Evolutionary conservation across 805 yeast genomes (phyloP), one percentile per base, ranked within the genome.

Genomic region (Saccharomyces eubayanus): DNA sequence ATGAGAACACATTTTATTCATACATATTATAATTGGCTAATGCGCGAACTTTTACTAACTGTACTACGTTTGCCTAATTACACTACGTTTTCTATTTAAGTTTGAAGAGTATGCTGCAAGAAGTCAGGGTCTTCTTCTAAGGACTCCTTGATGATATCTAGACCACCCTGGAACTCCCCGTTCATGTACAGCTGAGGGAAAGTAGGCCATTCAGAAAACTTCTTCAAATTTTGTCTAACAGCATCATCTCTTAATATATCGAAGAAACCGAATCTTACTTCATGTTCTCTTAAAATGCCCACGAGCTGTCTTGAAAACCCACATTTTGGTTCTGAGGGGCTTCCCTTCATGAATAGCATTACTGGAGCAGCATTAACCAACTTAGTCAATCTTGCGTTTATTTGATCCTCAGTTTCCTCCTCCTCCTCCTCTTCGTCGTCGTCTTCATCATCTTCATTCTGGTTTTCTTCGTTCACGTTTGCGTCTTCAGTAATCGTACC

Each of bases 291-390:
- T 56, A 94, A 75, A 48, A 94, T 89, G 20, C 96, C 97, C 52
- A 94, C 97, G 63, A 91, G 75, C 71, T 94, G 99, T 71, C 99
- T 82, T 5, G 97, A 90, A 67, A 94, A 94, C 1, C 99, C 99
- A 75, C 99, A 94, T 72, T 90, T 95, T 45, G 99, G 99, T 55
- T 87, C 90, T 65, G 92, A 96, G 16, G 99, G 99, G 2, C 97
- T 92, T 16, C 99, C 99, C 73, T 94, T 94, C 99, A 94, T 94
- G 74, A 94, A 94, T 47, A 94, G 78, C 99, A 94, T 94, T 43
- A 94, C 94, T 31, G 98, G 97, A 1, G 99, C 98, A 2, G 99
- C 99, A 21, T 80, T 78, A 0, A 96, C 90, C 48, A 94, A 77
- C 69, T 91, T 92, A 60, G 79, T 76, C 57, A 94, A 78, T 65